Conservation (phyloP, 805 yeast genomes). For the Ogataea henricii region DNA sequence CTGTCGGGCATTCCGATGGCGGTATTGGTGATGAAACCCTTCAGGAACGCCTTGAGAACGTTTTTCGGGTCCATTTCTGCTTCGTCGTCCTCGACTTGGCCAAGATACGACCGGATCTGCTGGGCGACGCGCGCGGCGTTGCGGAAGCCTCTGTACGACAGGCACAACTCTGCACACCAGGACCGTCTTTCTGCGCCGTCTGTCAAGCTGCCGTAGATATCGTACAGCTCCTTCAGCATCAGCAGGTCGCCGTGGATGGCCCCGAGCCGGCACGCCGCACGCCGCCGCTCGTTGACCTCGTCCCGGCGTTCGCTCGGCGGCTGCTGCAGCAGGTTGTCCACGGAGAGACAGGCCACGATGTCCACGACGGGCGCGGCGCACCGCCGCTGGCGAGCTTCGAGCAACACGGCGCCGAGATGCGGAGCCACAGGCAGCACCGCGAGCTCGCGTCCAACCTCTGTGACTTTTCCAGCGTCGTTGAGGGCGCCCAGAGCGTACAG, state of each 20-base stretch:
- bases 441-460: conserved; percentile 81
- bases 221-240: conserved; percentile 76
- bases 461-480: conserved; percentile 72
- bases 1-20: conserved; percentile 96
- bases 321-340: conserved; percentile 80
- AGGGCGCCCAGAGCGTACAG: conserved; percentile 79
- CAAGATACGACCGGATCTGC: conserved; percentile 72
- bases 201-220: conserved; percentile 49
- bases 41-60: conserved; percentile 75
- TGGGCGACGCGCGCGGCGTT: conserved; percentile 74
- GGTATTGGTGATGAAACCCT: conserved; percentile 83
- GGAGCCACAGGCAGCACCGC: conserved; percentile 92
- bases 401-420: conserved; percentile 80
- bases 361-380: conserved; percentile 71
- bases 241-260: conserved; percentile 77
- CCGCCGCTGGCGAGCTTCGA: conserved; percentile 60
- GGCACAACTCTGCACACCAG: conserved; percentile 82
- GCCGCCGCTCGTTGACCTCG: conserved; percentile 75
- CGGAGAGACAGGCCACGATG: conserved; percentile 89
- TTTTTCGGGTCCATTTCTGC: conserved; percentile 51
- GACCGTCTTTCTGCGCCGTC: conserved; percentile 57
- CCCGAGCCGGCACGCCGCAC: conserved; percentile 72
- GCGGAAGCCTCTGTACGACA: conserved; percentile 77
- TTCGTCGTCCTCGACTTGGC: conserved; percentile 37
- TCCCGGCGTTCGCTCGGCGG: conserved; percentile 82